A percentile compares a stretch with the other conserved stretches of the same genome.
Conservation (phyloP, 2,329 filamentous ascomycete species). For the Endoconidiophora laricicola region DNA sequence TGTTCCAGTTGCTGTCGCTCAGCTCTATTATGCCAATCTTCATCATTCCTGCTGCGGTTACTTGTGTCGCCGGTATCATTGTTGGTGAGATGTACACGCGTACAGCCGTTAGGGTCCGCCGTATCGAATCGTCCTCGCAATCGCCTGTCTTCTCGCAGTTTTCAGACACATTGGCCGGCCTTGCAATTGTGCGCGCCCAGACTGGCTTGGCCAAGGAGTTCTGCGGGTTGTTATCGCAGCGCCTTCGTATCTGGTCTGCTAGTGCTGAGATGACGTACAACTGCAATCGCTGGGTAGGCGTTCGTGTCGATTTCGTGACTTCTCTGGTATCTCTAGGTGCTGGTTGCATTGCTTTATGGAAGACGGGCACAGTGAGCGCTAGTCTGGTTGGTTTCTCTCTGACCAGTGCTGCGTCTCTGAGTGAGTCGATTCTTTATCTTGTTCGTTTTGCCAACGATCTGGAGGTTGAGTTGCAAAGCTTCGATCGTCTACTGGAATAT, state of each 20-base stretch:
- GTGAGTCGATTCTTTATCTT: constrained; percentile 26
- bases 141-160: constrained; percentile 32
- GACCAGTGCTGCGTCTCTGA: constrained; percentile 28
- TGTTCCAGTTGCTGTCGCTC: constrained; percentile 30
- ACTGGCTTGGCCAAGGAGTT: constrained; percentile 26
- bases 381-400: constrained; percentile 33
- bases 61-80: constrained; percentile 28
- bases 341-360: constrained; percentile 26
- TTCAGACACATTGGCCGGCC: constrained; percentile 25
- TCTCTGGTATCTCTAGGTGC: constrained; percentile 27
- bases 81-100: constrained; percentile 25
- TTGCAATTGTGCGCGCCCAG: constrained; percentile 28
- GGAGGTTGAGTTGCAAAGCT: constrained; percentile 31
- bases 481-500: constrained; percentile 24
- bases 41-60: constrained; percentile 28
- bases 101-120: constrained; percentile 30
- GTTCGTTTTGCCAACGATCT: constrained; percentile 30
- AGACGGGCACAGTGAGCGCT: constrained; percentile 23
- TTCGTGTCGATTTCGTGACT: constrained; percentile 29
- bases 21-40: constrained; percentile 36
- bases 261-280: constrained; percentile 27
- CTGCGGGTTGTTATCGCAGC: constrained; percentile 24
- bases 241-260: constrained; percentile 23
- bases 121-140: constrained; percentile 28
- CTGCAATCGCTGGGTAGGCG: constrained; percentile 31